phyloP scores from a whole-genome alignment of 352 stramenopile genomes.

The Globisporangium nunn region DNA sequence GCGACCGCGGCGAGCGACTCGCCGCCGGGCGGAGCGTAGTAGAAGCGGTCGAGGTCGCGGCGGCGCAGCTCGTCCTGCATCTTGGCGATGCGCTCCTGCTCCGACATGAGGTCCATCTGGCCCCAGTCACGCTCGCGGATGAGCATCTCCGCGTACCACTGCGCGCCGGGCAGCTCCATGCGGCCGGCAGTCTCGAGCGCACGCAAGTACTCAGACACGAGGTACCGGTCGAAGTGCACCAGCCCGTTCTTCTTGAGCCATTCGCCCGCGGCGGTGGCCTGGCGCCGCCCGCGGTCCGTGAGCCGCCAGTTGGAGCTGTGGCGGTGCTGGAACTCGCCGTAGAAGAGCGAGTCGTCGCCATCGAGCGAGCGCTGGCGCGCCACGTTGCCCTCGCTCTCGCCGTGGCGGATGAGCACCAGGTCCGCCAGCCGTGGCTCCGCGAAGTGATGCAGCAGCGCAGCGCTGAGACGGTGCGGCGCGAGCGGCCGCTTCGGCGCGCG shows the following conservation, averaged over 20 bases:
- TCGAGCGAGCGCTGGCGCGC: conserved; percentile 74
- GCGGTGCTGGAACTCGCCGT: conserved; percentile 85
- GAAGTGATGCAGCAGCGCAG: conserved; percentile 15
- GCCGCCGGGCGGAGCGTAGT: conserved; percentile 77
- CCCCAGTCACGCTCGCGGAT: conserved; percentile 87
- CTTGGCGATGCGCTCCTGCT: conserved; percentile 81
- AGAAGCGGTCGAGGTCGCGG: conserved; percentile 79
- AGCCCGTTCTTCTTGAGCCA: conserved; percentile 80
- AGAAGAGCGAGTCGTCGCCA: conserved; percentile 81
- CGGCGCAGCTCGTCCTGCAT: conserved; percentile 85
- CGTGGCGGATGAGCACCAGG: conserved; percentile 84
- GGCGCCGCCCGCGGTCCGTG: conserved; percentile 70
- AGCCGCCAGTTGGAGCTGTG: conserved; percentile 86
- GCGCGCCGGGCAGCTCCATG: conserved; percentile 58
- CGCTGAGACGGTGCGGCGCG: conserved; percentile 1
- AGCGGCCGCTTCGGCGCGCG: conserved; percentile 5
- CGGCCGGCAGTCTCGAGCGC: conserved; percentile 82
- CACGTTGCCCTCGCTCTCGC: conserved; percentile 87
- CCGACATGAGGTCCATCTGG: conserved; percentile 87
- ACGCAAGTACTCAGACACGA: conserved; percentile 84
- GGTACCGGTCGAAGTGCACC: conserved; percentile 75
- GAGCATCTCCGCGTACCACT: conserved; percentile 87
- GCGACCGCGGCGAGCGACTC: conserved; percentile 80
- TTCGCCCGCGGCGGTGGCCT: conserved; percentile 67
- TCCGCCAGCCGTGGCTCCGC: conserved; percentile 59